Conservation (phyloP, 2,329 filamentous ascomycete species). For the Alternaria sp. region DNA sequence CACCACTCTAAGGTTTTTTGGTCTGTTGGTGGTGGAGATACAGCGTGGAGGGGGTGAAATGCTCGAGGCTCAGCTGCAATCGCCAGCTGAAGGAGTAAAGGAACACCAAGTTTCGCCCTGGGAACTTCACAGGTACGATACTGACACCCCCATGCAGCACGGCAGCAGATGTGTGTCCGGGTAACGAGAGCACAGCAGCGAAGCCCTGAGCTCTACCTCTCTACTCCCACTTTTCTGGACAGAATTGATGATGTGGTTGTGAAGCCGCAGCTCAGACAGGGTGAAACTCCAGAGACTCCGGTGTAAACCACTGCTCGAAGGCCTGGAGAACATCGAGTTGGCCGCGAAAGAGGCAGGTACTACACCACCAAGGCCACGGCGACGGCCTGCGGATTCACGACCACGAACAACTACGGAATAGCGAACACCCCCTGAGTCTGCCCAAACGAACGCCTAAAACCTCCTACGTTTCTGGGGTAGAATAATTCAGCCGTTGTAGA, state of each 20-base stretch:
- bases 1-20: not conserved
- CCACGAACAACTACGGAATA: not conserved
- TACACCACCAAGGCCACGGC: not conserved
- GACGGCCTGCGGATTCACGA: not conserved
- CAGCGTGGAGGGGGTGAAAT: not conserved
- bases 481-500: not conserved
- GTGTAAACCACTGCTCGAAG: not conserved
- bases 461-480: not conserved
- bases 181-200: not conserved
- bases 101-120: not conserved
- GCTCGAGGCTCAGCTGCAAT: not conserved
- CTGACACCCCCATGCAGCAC: not conserved
- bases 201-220: not conserved
- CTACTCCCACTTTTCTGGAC: not conserved
- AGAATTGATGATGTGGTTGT: not conserved
- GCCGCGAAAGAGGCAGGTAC: not conserved
- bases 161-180: not conserved
- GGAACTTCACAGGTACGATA: not conserved
- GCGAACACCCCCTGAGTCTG: not conserved
- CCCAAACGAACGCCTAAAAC: not conserved
- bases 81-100: not conserved
- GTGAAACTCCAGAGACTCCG: not conserved
- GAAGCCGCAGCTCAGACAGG: not conserved
- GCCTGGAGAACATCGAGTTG: not conserved
- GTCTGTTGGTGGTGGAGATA: slow-evolving; percentile 14